Evolutionary conservation across 73 alveolate species (phyloP).

Genomic region (Paramecium sexaurelia): DNA sequence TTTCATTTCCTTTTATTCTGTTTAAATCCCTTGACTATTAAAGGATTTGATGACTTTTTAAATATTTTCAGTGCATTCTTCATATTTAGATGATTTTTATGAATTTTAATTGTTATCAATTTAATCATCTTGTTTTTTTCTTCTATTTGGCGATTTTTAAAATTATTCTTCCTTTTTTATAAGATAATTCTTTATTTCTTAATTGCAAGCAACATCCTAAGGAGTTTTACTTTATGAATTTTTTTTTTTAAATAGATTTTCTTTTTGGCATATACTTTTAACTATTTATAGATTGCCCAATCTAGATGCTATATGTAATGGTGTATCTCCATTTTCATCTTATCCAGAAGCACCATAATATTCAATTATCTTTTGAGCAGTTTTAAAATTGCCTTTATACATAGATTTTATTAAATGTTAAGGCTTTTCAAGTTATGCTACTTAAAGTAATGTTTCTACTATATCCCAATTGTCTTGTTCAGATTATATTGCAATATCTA

Average conservation of each 20-base stretch:
- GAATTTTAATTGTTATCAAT: neutral
- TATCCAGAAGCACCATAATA: neutral
- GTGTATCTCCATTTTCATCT: conserved; percentile 65
- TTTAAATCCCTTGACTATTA: neutral
- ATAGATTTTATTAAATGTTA: conserved; percentile 19
- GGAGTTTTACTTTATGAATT: neutral
- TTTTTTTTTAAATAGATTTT: neutral
- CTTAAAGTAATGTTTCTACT: neutral
- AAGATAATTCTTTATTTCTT: neutral
- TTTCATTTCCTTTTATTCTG: neutral
- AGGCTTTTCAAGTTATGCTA: neutral
- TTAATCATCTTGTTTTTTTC: neutral
- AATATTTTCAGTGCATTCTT: neutral
- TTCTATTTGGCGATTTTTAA: neutral
- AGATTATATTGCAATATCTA: neutral
- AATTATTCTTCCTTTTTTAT: neutral
- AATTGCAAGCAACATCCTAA: neutral
- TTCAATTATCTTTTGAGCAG: conserved; percentile 4
- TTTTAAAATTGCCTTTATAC: neutral
- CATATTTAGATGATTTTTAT: neutral
- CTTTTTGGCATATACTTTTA: neutral
- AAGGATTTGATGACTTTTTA: neutral
- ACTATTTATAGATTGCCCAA: conserved; percentile 41
- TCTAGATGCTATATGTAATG: conserved; percentile 54
- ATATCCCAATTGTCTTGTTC: conserved; percentile 55